phyloP scores from a whole-genome alignment of 2,329 filamentous ascomycete genomes.

The Acrocalymma vagum region DNA sequence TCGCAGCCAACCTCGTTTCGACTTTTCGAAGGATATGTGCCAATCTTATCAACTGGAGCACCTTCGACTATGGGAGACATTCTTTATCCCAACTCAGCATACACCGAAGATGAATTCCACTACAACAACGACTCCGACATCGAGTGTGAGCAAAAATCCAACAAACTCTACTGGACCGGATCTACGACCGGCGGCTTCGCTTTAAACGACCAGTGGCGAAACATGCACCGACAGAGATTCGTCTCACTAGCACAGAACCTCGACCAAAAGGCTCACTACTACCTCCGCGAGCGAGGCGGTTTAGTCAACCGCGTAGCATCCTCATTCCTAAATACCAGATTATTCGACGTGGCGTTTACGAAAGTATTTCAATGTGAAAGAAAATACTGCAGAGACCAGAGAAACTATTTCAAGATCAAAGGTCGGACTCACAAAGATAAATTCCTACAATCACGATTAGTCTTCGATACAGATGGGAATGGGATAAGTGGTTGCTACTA shows the following conservation, averaged over 20 bases:
- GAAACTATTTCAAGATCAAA: slow-evolving; percentile 19
- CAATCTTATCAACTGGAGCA: slow-evolving; percentile 57
- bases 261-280: slow-evolving; percentile 13
- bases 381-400: slow-evolving; percentile 11
- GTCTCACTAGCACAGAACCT: slow-evolving; percentile 48
- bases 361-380: slow-evolving; percentile 50
- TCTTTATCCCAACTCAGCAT: slow-evolving; percentile 61
- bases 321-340: slow-evolving; percentile 34
- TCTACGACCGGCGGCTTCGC: slow-evolving; percentile 62
- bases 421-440: not conserved
- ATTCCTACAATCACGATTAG: slow-evolving; percentile 7
- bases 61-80: slow-evolving; percentile 59
- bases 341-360: slow-evolving; percentile 58
- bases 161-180: slow-evolving; percentile 66
- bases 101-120: slow-evolving; percentile 52
- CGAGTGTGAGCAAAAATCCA: slow-evolving; percentile 59
- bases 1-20: slow-evolving; percentile 54
- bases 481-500: slow-evolving; percentile 27
- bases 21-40: slow-evolving; percentile 52
- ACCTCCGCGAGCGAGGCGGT: slow-evolving; percentile 15
- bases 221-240: slow-evolving; percentile 57
- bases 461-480: slow-evolving; percentile 29
- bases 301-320: slow-evolving; percentile 30
- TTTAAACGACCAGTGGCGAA: slow-evolving; percentile 46
- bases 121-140: slow-evolving; percentile 55